Base-by-base conservation (phyloP, 2,329 filamentous ascomycete species). In the Huntiella decipiens region DNA sequence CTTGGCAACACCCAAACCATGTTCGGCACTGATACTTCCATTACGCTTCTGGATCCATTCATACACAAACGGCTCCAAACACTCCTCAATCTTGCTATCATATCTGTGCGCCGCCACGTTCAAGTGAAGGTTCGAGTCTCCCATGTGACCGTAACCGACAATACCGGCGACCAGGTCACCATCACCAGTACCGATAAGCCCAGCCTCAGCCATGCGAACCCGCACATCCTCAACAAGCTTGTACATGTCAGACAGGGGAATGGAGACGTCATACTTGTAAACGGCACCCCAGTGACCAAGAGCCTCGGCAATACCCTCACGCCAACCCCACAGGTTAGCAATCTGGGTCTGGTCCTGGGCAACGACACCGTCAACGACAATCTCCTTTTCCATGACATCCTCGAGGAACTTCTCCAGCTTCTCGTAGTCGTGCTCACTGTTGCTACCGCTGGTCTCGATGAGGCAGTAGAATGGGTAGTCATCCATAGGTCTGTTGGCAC, bases 141-240 rank as follows among this genome's bases (percentile, higher is more conserved):
- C 92, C 87, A 98, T 96, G 61, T 98, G 91, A 32, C 91, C 91
- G 58, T 95, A 98, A 15, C 91, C 91, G 15, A 95, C 76, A n/a
- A 95, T 87, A 48, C 80, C 82, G 1, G 92, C 73, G 4, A 92
- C 87, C 10, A 49, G 35, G 13, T 48, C 45, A 15, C 48, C 33
- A 47, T 82, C 75, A 4, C 78, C 75, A 38, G 84, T 78, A 45
- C 84, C 82, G 36, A 93, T 68, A 2, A 96, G 70, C 1, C 86
- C 85, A 31, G 79, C 78, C 45, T 77, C 70, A 1, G 71, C 69
- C 53, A 98, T 71, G 45, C 78, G 77, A 45, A 74, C 75, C 52
- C 80, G 73, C 16, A 79, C 81, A 54, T 96, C 91, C 53, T 91
- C 82, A 28, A 98, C 91, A 28, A 98, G 69, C 54, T 74, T 68